These are phyloP conservation scores for Cylindrotheca closterium DNA, from an alignment of 108 stramenopile genomes.

Conservation along the genomic window DNA sequence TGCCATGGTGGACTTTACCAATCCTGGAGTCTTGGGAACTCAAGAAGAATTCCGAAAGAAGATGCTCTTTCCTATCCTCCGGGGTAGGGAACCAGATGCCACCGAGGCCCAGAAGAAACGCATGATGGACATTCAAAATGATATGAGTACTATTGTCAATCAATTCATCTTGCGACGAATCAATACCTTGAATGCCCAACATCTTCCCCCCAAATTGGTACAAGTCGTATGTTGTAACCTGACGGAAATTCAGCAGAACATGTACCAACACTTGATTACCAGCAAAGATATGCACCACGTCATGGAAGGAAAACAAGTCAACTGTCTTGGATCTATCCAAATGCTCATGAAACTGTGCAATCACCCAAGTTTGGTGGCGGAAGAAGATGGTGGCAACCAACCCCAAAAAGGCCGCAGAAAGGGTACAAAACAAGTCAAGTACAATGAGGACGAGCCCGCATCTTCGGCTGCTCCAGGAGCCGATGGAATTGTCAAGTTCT, in stretches of 20 bases:
- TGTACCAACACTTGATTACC: constrained; percentile 92
- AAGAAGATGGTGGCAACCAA: constrained; percentile 51
- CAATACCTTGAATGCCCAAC: constrained; percentile 96
- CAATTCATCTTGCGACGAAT: constrained; percentile 95
- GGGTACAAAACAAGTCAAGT: constrained; percentile 57
- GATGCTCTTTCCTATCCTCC: constrained; percentile 82
- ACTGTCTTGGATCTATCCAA: constrained; percentile 92
- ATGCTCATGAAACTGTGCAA: constrained; percentile 96
- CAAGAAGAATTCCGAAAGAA: constrained; percentile 83
- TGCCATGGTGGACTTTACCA: constrained; percentile 98
- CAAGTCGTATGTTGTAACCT: constrained; percentile 98
- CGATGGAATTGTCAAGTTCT: constrained; percentile 76
- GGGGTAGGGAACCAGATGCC: constrained; percentile 96
- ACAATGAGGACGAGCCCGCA: constrained; percentile 66
- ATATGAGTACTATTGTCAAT: constrained; percentile 91
- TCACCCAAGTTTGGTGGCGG: constrained; percentile 86
- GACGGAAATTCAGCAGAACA: constrained; percentile 92
- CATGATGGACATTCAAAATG: constrained; percentile 86
- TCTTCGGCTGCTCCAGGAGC: constrained; percentile 70
- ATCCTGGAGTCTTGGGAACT: constrained; percentile 89
- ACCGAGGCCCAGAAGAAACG: constrained; percentile 76
- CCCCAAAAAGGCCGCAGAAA: constrained; percentile 45
- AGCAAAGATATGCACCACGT: constrained; percentile 95
- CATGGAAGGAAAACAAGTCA: constrained; percentile 95
- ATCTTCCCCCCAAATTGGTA: constrained; percentile 97